These are phyloP conservation scores for Collybiopsis luxurians DNA, from an alignment of 768 basidiomycete species.

Conservation along the genomic window DNA sequence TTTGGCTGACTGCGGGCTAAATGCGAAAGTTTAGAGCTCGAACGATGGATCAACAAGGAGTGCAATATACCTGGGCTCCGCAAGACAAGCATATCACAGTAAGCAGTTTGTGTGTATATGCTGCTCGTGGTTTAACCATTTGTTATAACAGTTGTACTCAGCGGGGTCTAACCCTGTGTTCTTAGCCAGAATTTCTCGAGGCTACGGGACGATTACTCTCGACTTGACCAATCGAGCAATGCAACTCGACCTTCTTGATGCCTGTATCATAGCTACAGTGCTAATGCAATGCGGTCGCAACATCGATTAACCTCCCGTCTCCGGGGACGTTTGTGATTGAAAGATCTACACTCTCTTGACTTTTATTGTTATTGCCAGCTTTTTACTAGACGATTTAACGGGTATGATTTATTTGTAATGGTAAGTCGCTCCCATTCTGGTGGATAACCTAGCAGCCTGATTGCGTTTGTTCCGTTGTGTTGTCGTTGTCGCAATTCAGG, in stretches of 20 bases:
- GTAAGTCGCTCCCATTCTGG: too few species aligned
- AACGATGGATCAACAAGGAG: slow-evolving; percentile 48
- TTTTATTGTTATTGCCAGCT: too few species aligned
- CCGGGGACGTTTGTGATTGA: background rate
- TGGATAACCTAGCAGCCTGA: too few species aligned
- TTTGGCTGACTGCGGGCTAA: too few species aligned
- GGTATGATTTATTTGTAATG: too few species aligned
- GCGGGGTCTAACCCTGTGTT: slow-evolving; percentile 35
- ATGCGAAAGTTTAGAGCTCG: slow-evolving; percentile 31
- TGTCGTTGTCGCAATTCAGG: too few species aligned
- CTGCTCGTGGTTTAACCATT: background rate
- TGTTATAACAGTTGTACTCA: slow-evolving; percentile 40
- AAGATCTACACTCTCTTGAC: too few species aligned
- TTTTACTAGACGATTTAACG: too few species aligned
- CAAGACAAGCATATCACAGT: slow-evolving; percentile 52
- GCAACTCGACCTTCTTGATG: slow-evolving; percentile 52
- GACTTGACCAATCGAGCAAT: slow-evolving; percentile 57
- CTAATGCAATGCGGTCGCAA: slow-evolving; percentile 58
- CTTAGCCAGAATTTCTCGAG: slow-evolving; percentile 47
- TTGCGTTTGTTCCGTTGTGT: too few species aligned
- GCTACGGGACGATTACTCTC: slow-evolving; percentile 42
- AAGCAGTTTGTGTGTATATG: slow-evolving; percentile 16
- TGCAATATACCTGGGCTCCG: slow-evolving; percentile 55
- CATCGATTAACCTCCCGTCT: slow-evolving; percentile 43
- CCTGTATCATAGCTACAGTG: slow-evolving; percentile 47